A percentile compares a stretch with the other conserved stretches of the same genome.
Conservation (phyloP, 257 asterid genomes). For the Primulina tabacum region DNA sequence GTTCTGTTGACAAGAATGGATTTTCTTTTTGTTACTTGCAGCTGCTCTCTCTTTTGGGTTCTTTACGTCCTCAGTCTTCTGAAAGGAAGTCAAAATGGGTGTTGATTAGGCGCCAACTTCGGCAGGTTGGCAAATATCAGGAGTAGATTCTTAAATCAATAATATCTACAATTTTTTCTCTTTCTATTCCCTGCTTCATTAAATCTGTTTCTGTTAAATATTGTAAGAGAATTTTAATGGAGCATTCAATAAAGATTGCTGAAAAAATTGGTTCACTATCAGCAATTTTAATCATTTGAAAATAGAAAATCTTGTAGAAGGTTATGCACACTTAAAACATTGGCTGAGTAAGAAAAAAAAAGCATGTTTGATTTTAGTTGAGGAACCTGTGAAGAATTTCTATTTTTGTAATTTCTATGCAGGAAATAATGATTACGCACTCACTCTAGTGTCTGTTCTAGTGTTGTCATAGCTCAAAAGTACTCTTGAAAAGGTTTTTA, state of each 20-base stretch:
- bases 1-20: slow-evolving; percentile 4
- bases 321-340: no score
- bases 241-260: not conserved
- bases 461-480: slow-evolving; percentile 1
- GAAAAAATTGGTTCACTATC: no score
- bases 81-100: slow-evolving; percentile 97
- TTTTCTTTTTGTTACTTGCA: slow-evolving; percentile 39
- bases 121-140: slow-evolving; percentile 53
- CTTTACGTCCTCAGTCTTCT: slow-evolving; percentile 88
- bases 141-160: slow-evolving; percentile 15
- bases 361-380: not conserved
- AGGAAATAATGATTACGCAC: not conserved
- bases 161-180: slow-evolving; percentile 2
- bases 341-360: no score
- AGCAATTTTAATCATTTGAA: no score
- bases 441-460: not conserved
- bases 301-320: no score
- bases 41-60: slow-evolving; percentile 91
- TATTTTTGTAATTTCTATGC: not conserved
- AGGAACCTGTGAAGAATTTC: not conserved
- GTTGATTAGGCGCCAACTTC: slow-evolving; percentile 91
- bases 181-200: not conserved
- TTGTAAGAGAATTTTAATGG: slow-evolving; percentile 1
- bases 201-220: not conserved
- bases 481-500: not conserved